Evolutionary conservation across 495 filamentous ascomycete genomes (phyloP).

Genomic region (Hyaloscypha hepaticicola): DNA sequence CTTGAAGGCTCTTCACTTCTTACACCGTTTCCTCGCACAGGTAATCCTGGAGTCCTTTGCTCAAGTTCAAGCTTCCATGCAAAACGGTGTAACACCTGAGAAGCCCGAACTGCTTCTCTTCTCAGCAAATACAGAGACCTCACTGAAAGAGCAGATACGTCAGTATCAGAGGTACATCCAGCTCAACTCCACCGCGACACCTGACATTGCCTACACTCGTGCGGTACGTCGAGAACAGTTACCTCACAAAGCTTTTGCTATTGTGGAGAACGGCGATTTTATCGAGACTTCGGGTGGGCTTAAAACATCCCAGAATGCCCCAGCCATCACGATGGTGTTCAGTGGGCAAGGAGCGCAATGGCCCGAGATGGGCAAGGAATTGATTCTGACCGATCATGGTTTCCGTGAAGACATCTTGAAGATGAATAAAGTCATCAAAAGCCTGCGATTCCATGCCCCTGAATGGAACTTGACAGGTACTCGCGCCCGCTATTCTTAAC

Average conservation of each 20-base stretch:
- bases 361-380: conserved; percentile 57
- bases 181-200: not conserved
- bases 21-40: not conserved
- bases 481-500: not conserved
- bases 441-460: not conserved
- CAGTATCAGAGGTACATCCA: conserved; percentile 1
- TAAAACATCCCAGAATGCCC: not conserved
- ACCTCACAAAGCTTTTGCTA: not conserved
- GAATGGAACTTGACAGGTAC: conserved; percentile 13
- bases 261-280: conserved; percentile 1
- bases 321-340: conserved; percentile 27
- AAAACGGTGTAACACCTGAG: not conserved
- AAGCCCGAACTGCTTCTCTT: conserved; percentile 10
- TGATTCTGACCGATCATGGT: conserved; percentile 38
- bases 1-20: not conserved
- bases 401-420: conserved; percentile 32
- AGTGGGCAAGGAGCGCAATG: conserved; percentile 42
- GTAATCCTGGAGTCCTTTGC: not conserved
- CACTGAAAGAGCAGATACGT: not conserved
- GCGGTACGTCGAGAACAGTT: conserved; percentile 7
- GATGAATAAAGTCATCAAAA: conserved; percentile 13
- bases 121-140: conserved; percentile 12
- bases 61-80: not conserved
- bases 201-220: conserved; percentile 18
- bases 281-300: not conserved